Percentiles rank a stretch among this genome's conserved stretches.
These are phyloP conservation scores for Aspergillus unguis DNA, from an alignment of 2,329 filamentous ascomycete species.

Conservation along the genomic window DNA sequence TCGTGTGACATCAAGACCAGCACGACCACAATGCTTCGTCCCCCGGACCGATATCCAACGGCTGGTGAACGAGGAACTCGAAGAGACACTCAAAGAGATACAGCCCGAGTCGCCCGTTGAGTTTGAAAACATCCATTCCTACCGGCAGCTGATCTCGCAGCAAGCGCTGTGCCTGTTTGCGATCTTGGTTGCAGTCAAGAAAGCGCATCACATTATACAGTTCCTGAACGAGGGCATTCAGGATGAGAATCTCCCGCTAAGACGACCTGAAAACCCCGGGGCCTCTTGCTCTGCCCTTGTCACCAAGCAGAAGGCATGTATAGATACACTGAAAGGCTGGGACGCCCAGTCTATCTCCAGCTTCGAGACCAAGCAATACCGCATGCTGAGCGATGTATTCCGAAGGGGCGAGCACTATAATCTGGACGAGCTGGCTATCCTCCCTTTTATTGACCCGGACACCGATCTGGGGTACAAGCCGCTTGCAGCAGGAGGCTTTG, in stretches of 20 bases:
- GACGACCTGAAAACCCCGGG: neutral
- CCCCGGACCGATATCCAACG: neutral
- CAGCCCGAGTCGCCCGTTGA: neutral
- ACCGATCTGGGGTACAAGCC: neutral
- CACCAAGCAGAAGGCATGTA: neutral
- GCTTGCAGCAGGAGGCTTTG: slow-evolving; percentile 1
- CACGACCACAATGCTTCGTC: neutral
- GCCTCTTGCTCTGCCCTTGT: neutral
- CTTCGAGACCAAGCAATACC: slow-evolving; percentile 8
- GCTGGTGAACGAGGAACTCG: neutral
- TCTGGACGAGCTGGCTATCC: slow-evolving; percentile 1
- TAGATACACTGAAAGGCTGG: neutral
- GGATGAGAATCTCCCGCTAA: neutral
- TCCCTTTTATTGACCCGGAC: slow-evolving; percentile 2
- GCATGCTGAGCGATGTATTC: slow-evolving; percentile 10
- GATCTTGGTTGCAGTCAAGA: neutral
- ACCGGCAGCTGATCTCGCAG: neutral
- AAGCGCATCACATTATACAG: neutral
- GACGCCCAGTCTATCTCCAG: neutral
- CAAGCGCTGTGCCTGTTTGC: neutral
- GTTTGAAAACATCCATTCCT: neutral
- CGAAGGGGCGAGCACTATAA: neutral
- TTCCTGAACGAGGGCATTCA: neutral
- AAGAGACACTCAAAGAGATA: neutral
- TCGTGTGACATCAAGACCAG: neutral